Conservation (phyloP, 1,284 basidiomycete genomes). For the Dichomitus squalens region DNA sequence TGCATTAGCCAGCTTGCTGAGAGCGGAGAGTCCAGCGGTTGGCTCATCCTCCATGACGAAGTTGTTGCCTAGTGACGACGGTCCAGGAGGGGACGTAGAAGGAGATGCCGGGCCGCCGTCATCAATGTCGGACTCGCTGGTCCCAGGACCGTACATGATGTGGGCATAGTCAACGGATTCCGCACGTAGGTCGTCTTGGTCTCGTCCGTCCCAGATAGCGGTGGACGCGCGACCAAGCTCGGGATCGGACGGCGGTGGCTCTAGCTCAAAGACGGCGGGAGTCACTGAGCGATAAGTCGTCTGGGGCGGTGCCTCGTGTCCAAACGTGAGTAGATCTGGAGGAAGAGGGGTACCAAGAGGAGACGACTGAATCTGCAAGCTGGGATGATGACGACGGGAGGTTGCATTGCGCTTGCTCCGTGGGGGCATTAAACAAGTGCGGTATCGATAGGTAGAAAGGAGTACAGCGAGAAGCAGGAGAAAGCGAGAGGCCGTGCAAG, state of each 20-base stretch:
- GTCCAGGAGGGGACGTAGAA: conserved; percentile 18
- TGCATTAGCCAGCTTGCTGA: conserved; percentile 11
- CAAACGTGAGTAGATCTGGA: conserved; percentile 14
- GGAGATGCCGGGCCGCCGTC: conserved; percentile 21
- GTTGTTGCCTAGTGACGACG: conserved; percentile 9
- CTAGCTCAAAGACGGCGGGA: conserved; percentile 20
- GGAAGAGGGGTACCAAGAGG: conserved; percentile 1
- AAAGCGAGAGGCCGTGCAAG: conserved; percentile 26
- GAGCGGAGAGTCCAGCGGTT: not conserved
- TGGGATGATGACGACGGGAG: conserved; percentile 23
- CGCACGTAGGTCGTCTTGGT: not conserved
- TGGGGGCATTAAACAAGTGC: conserved; percentile 32
- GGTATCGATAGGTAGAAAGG: conserved; percentile 19
- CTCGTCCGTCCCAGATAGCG: conserved; percentile 7
- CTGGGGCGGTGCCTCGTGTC: conserved; percentile 7
- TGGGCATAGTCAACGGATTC: conserved; percentile 5
- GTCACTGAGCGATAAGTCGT: conserved; percentile 4
- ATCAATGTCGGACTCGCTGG: conserved; percentile 20
- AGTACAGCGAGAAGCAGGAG: conserved; percentile 2
- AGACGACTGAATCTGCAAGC: conserved; percentile 10
- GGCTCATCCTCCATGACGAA: conserved; percentile 10
- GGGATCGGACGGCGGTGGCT: conserved; percentile 20
- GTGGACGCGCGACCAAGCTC: conserved; percentile 19
- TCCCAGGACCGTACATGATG: conserved; percentile 7
- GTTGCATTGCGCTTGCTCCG: conserved; percentile 31